These are phyloP conservation scores for Oligophagozyma castellii DNA, from an alignment of 1,139 yeast genomes.

Conservation along the genomic window DNA sequence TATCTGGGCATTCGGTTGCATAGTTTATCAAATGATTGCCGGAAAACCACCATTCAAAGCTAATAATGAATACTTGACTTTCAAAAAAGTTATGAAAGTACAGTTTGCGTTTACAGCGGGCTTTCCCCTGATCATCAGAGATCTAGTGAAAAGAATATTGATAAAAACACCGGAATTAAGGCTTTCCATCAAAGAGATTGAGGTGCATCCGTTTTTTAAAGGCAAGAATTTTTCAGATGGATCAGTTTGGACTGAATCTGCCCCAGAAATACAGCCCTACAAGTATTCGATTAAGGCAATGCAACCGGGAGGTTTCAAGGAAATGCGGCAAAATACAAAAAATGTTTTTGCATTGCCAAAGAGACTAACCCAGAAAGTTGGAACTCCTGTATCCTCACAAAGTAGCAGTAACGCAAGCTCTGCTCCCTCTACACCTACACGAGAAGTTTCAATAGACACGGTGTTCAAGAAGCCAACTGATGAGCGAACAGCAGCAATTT, in stretches of 20 bases:
- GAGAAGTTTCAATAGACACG: conserved; percentile 5
- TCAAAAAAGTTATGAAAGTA: conserved; percentile 77
- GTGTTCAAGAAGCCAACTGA: conserved; percentile 11
- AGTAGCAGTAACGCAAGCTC: not conserved
- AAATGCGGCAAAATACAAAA: conserved; percentile 11
- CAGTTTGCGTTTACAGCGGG: conserved; percentile 76
- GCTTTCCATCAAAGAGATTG: conserved; percentile 53
- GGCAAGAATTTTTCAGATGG: conserved; percentile 48
- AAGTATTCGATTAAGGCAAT: conserved; percentile 34
- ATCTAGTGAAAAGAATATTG: conserved; percentile 55
- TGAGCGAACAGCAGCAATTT: conserved; percentile 21
- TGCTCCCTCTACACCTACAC: conserved; percentile 9
- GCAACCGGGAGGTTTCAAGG: conserved; percentile 27
- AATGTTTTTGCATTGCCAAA: conserved; percentile 20
- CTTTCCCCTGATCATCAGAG: conserved; percentile 57
- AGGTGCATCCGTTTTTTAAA: conserved; percentile 65
- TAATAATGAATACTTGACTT: conserved; percentile 83
- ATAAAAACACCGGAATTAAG: conserved; percentile 58
- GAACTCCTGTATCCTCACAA: not conserved
- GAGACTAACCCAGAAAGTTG: conserved; percentile 8
- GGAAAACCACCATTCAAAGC: conserved; percentile 97
- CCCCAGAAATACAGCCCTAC: conserved; percentile 74
- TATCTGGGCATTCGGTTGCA: conserved; percentile 95
- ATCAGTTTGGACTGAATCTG: conserved; percentile 51
- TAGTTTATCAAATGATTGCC: conserved; percentile 81